Evolutionary conservation across 208 protist genomes (phyloP).

Genomic region (Acanthamoeba royreba): DNA sequence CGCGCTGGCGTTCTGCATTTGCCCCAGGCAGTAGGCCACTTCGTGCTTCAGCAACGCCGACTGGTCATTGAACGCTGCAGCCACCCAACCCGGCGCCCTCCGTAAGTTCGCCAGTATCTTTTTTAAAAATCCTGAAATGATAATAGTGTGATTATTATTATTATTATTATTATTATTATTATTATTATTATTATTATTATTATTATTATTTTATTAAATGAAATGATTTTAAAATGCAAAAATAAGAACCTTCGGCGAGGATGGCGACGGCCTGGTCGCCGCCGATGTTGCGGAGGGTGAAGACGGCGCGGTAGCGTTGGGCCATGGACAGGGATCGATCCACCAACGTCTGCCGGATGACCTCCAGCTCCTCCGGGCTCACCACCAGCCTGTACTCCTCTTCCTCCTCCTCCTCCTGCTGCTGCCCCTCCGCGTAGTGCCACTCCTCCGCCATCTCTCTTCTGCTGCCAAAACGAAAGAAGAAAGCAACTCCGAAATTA

Average conservation of each 20-base stretch:
- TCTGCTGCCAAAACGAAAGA: no score
- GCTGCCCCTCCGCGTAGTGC: not conserved
- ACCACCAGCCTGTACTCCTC: not conserved
- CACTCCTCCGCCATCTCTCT: not conserved
- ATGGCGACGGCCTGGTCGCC: conserved; percentile 45
- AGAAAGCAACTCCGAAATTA: no score
- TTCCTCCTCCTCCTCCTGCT: not conserved
- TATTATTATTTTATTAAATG: no score
- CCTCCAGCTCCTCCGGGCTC: not conserved
- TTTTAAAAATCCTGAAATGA: no score
- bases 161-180: no score
- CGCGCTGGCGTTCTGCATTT: conserved; percentile 87
- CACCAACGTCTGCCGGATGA: not conserved
- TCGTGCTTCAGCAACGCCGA: conserved; percentile 97
- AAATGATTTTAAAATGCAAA: no score
- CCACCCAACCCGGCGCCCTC: no score
- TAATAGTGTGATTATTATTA: no score
- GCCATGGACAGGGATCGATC: conserved; percentile 56
- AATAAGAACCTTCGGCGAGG: conserved; percentile 37
- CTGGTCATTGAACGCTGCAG: conserved; percentile 67
- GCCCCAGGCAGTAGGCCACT: conserved; percentile 94
- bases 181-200: no score
- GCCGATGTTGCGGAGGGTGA: conserved; percentile 73
- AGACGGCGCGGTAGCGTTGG: conserved; percentile 71
- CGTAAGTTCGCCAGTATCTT: no score